Evolutionary conservation across 176 grass and related monocot species (phyloP), one percentile per base, ranked within the genome.

Genomic region (Raddia guianensis): DNA sequence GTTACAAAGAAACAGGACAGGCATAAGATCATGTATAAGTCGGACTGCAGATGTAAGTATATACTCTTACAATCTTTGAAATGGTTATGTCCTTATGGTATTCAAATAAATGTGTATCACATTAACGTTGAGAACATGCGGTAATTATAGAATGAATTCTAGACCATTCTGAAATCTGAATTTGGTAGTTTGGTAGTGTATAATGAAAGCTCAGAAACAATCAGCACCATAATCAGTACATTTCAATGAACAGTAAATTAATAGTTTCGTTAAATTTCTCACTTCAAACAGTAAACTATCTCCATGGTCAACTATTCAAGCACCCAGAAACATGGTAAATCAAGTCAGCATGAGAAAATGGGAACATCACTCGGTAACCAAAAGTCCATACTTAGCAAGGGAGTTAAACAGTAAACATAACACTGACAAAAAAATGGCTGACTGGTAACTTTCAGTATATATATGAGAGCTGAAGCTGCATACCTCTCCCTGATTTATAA

Each of bases 401-500:
- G 43, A 3, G 1, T 11, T 6, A 21, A 76, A 62, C 8, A 63
- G 43, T 49, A 63, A 77, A 11, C 43, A 76, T 33, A 18, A 47
- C 33, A 62, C 8, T 3, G 56, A 56, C 27, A 72, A 72, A 72
- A 42, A 40, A 73, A 55, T 8, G 49, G 2, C 2, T 11, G 34
- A 12, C 66, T 21, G 47, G 18, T 69, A 48, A 69, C 20, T 54
- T 18, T 50, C 51, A 11, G 40, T 2, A 6, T 73, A 18, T 55
- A 50, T 32, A 16, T 69, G 6, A 18, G 66, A 20, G 66, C 10
- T 69, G 66, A 47, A 69, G 66, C 15, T 63, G 21, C 75, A 67
- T 79, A 85, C 88, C 78, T 86, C 88, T 79, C 84, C 83, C 63
- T 42, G 35, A 47, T 73, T 66, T 53, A 86, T 70, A 51, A 20